A percentile compares a stretch with the other conserved stretches of the same genome.
Conservation (phyloP, 2,329 filamentous ascomycete species). For the Trichoderma gracile region DNA sequence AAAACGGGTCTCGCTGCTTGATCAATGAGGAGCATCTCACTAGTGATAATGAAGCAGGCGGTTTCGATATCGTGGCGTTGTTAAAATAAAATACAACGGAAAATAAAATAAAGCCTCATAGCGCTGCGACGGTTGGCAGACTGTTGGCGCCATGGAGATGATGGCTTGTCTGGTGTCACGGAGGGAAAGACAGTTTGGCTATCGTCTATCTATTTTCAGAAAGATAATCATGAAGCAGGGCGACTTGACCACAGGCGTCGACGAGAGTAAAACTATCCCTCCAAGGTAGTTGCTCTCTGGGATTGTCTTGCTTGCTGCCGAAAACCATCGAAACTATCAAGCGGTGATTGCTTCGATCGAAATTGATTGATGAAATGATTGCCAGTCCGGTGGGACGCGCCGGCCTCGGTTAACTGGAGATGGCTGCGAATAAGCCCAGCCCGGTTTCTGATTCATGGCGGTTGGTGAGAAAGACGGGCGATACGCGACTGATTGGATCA, state of each 20-base stretch:
- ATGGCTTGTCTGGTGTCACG: background rate
- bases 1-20: background rate
- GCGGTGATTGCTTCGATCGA: background rate
- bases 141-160: background rate
- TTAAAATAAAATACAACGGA: too few relatives aligned
- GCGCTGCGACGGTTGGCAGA: background rate
- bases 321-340: slow-evolving; percentile 9
- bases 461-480: slow-evolving; percentile 22
- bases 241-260: too few relatives aligned
- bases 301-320: background rate
- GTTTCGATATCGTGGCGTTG: too few relatives aligned
- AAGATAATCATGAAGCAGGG: too few relatives aligned
- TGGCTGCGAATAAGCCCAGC: slow-evolving; percentile 16
- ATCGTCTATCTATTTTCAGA: background rate
- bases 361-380: background rate
- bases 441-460: background rate
- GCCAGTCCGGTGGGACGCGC: slow-evolving; percentile 10
- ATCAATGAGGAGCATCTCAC: too few relatives aligned
- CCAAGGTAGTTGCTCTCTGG: too few relatives aligned
- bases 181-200: background rate
- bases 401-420: slow-evolving; percentile 21
- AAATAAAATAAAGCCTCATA: slow-evolving; percentile 2
- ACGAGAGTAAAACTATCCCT: too few relatives aligned
- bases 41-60: too few relatives aligned
- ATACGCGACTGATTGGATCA: background rate